Evolutionary conservation across 2,329 filamentous ascomycete genomes (phyloP).

Genomic region (Lecanicillium sp.): DNA sequence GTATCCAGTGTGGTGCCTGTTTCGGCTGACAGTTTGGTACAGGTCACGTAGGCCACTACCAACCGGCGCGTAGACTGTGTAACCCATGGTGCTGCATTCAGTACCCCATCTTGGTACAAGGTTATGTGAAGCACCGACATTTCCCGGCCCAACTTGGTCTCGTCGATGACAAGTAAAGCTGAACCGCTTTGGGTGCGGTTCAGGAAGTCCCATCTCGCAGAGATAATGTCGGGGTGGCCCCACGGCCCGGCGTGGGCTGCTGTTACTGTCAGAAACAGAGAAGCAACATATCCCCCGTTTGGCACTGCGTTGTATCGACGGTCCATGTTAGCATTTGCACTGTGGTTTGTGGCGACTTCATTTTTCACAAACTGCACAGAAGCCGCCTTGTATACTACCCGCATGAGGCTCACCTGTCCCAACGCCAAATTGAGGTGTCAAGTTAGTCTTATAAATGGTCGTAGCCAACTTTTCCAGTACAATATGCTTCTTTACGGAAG

Average conservation of each 20-base stretch:
- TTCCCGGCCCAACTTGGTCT: constrained; percentile 31
- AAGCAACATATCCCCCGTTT: constrained; percentile 37
- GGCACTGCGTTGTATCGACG: constrained; percentile 22
- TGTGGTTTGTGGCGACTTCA: no score
- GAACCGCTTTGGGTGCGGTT: constrained; percentile 27
- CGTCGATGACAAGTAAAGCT: constrained; percentile 28
- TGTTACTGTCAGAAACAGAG: constrained; percentile 28
- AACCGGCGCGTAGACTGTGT: constrained; percentile 20
- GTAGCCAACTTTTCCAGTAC: not conserved
- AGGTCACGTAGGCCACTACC: constrained; percentile 31
- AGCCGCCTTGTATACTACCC: no score
- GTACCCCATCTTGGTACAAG: constrained; percentile 30
- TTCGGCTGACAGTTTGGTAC: constrained; percentile 22
- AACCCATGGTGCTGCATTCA: constrained; percentile 25
- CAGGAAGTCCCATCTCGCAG: constrained; percentile 33
- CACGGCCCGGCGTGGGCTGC: constrained; percentile 22
- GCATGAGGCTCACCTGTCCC: constrained; percentile 4
- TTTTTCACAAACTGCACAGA: no score
- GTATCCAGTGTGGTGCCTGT: constrained; percentile 22
- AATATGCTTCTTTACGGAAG: no score
- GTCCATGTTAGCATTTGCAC: no score
- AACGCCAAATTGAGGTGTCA: constrained; percentile 8
- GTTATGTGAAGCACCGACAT: constrained; percentile 33
- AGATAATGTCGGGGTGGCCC: constrained; percentile 28
- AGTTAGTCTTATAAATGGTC: constrained; percentile 4